phyloP scores from a whole-genome alignment of 208 protist species.

The Sergeia podlipaevii region DNA sequence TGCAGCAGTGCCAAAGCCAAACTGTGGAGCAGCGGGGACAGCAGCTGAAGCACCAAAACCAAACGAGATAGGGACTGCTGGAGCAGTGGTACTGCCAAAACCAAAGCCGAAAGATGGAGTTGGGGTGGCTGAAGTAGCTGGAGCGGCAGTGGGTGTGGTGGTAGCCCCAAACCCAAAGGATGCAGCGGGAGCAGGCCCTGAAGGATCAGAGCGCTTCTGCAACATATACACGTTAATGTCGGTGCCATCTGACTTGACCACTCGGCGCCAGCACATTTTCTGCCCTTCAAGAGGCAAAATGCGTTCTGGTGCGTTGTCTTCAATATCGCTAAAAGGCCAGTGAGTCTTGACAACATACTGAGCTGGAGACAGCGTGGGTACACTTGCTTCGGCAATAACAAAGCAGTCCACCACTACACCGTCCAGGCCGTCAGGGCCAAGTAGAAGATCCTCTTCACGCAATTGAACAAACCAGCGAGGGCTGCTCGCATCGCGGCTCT shows the following conservation, averaged over 20 bases:
- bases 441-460: conserved; percentile 78
- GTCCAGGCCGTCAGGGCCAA: conserved; percentile 63
- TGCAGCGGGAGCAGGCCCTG: conserved; percentile 4
- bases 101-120: conserved; percentile 27
- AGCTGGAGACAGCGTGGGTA: conserved; percentile 61
- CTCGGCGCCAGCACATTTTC: conserved; percentile 69
- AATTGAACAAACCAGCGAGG: conserved; percentile 88
- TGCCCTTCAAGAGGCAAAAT: conserved; percentile 69
- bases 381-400: conserved; percentile 68
- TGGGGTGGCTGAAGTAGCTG: conserved; percentile 7
- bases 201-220: conserved; percentile 27
- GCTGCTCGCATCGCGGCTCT: conserved; percentile 40
- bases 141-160: neutral
- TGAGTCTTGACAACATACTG: conserved; percentile 87
- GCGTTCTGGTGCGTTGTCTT: conserved; percentile 87
- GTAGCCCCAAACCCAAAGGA: conserved; percentile 33
- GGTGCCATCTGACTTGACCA: conserved; percentile 62
- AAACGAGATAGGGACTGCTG: conserved; percentile 4
- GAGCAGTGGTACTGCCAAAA: conserved; percentile 11
- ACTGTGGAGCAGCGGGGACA: conserved; percentile 6
- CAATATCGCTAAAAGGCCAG: conserved; percentile 81
- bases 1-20: conserved; percentile 22
- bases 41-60: conserved; percentile 25
- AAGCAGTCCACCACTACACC: conserved; percentile 83
- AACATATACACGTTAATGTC: conserved; percentile 78